Evolutionary conservation across 495 filamentous ascomycete species (phyloP).

Genomic region (Hypoxylon trugodes): DNA sequence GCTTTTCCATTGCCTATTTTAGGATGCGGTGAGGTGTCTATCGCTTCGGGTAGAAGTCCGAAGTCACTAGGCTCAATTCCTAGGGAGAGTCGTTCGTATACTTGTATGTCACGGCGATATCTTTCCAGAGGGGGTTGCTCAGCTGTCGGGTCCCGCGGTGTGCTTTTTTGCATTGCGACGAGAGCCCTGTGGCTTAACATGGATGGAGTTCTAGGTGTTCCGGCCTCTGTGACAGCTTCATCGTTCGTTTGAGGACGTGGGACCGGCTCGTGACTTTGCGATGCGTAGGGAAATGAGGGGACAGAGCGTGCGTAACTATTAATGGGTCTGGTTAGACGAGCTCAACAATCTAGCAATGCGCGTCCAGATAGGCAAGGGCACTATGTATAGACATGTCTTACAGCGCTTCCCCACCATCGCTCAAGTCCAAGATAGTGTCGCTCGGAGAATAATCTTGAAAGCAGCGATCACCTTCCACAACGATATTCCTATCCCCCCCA

Average conservation of each 20-base stretch:
- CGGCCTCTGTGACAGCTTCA: not conserved
- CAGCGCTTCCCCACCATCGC: conserved; percentile 20
- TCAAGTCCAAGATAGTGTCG: conserved; percentile 22
- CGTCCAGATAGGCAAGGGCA: too few species aligned
- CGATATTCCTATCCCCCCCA: conserved; percentile 14
- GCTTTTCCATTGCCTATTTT: not conserved
- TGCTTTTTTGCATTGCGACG: not conserved
- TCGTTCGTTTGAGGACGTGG: not conserved
- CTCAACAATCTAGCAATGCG: too few species aligned
- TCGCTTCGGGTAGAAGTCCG: not conserved
- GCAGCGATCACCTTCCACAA: conserved; percentile 26
- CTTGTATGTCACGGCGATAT: conserved; percentile 13
- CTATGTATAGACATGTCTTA: conserved; percentile 11
- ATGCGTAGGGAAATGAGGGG: conserved; percentile 3
- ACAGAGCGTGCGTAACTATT: conserved; percentile 20
- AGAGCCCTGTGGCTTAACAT: conserved; percentile 2
- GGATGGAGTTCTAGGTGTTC: not conserved
- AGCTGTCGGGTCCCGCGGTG: not conserved
- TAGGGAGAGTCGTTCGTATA: conserved; percentile 18
- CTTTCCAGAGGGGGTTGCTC: conserved; percentile 11
- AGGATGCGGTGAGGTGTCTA: not conserved
- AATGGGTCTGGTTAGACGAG: not conserved
- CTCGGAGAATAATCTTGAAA: conserved; percentile 30
- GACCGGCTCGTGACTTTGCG: not conserved
- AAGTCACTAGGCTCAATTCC: conserved; percentile 9